These are phyloP conservation scores for Rheum nobile DNA, from an alignment of 148 eudicot genomes.

Conservation along the genomic window DNA sequence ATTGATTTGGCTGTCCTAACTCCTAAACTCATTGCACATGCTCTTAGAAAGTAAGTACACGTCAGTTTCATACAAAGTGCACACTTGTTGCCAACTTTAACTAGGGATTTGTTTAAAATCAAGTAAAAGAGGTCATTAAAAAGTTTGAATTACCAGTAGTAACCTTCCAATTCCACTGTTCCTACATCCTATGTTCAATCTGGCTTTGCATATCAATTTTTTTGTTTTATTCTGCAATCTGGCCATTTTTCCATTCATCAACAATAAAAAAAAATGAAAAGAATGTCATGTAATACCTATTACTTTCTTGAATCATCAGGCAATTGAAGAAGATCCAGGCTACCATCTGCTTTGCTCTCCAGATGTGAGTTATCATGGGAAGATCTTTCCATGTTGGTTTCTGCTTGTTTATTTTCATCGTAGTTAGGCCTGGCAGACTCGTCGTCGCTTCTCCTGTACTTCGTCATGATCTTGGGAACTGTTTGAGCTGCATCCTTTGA, in stretches of 20 bases:
- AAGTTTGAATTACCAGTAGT: not conserved
- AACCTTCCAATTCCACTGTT: not conserved
- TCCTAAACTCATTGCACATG: not conserved
- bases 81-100: not conserved
- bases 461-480: constrained; percentile 54
- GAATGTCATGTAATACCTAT: constrained; percentile 1
- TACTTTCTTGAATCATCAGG: not conserved
- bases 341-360: not conserved
- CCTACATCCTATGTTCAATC: not conserved
- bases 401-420: not conserved
- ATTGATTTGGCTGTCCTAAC: not conserved
- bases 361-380: not conserved
- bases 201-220: not conserved
- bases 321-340: not conserved
- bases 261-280: not conserved
- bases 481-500: constrained; percentile 33
- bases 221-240: not conserved
- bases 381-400: not conserved
- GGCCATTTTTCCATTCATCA: not conserved
- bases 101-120: not conserved
- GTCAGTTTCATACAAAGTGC: not conserved
- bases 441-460: constrained; percentile 31
- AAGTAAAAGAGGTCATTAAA: not conserved
- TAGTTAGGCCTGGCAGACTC: constrained; percentile 9
- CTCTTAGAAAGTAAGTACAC: not conserved